Percentiles rank a stretch among this genome's conserved stretches.
phyloP scores from a whole-genome alignment of 148 eudicot species.

The Rhododendron ovatum region DNA sequence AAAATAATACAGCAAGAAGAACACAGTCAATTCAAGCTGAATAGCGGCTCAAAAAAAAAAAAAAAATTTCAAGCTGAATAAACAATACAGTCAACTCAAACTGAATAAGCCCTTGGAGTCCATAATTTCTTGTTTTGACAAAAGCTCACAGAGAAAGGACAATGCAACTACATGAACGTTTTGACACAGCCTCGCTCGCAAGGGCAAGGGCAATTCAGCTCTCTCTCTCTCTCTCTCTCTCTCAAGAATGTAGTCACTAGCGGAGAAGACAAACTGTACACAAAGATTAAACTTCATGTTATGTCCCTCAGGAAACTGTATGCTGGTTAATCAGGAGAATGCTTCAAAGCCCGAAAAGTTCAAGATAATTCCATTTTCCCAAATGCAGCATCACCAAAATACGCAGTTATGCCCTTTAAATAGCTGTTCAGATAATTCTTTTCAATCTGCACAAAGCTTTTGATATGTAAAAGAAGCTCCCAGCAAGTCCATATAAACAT shows the following conservation, averaged over 20 bases:
- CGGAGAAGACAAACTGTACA: background rate
- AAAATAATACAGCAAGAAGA: background rate
- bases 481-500: background rate
- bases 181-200: too few relatives aligned
- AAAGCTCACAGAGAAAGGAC: background rate
- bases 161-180: background rate
- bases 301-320: background rate
- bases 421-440: constrained; percentile 22
- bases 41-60: background rate
- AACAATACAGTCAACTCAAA: too few relatives aligned
- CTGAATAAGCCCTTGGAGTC: background rate
- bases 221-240: background rate
- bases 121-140: background rate
- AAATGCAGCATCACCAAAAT: constrained; percentile 21
- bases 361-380: background rate
- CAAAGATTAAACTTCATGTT: background rate
- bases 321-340: background rate
- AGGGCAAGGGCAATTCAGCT: background rate
- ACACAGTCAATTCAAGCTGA: background rate
- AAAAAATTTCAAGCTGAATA: background rate
- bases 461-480: background rate
- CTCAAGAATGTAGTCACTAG: background rate
- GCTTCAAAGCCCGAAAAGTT: background rate
- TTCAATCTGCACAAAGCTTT: constrained; percentile 28
- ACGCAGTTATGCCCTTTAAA: constrained; percentile 37